Conservation (phyloP, 2,329 filamentous ascomycete species). For the Ophiostoma angusticollis region DNA sequence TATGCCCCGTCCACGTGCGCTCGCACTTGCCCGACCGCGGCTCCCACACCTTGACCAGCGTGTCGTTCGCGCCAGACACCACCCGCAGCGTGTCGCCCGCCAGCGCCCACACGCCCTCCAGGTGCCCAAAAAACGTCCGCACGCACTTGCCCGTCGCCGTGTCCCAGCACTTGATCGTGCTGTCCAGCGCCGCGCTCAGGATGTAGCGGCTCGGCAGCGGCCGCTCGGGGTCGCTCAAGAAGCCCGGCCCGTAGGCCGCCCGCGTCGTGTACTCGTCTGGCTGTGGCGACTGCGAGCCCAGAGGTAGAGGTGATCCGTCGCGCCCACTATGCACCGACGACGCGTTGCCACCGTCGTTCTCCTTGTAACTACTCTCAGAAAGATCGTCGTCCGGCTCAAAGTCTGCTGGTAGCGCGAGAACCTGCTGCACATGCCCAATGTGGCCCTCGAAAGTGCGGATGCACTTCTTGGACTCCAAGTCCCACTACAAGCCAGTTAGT, state of each 20-base stretch:
- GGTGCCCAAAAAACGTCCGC: constrained; percentile 88
- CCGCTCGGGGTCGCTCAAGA: constrained; percentile 47
- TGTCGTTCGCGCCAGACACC: constrained; percentile 82
- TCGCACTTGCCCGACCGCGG: constrained; percentile 83
- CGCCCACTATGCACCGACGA: constrained; percentile 36
- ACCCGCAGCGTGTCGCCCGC: constrained; percentile 38
- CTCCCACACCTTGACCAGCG: constrained; percentile 93
- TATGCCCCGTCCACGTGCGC: constrained; percentile 80
- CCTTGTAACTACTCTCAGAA: constrained; percentile 25
- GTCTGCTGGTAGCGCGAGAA: constrained; percentile 69
- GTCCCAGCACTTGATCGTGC: constrained; percentile 87
- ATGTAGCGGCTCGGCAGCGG: constrained; percentile 79
- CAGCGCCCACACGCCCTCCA: constrained; percentile 91
- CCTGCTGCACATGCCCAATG: constrained; percentile 89
- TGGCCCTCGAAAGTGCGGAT: constrained; percentile 74
- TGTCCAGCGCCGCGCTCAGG: constrained; percentile 81
- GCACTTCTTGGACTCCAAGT: constrained; percentile 64
- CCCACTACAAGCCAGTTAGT: constrained; percentile 10
- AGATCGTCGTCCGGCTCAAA: constrained; percentile 71
- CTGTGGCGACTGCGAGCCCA: constrained; percentile 22
- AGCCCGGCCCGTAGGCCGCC: constrained; percentile 46
- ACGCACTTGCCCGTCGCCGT: constrained; percentile 69
- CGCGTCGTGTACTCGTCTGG: constrained; percentile 28
- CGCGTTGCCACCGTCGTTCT: constrained; percentile 44
- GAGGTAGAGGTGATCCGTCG: constrained; percentile 16